phyloP scores from a whole-genome alignment of 805 yeast genomes.

The Saccharomycopsis fodiens region DNA sequence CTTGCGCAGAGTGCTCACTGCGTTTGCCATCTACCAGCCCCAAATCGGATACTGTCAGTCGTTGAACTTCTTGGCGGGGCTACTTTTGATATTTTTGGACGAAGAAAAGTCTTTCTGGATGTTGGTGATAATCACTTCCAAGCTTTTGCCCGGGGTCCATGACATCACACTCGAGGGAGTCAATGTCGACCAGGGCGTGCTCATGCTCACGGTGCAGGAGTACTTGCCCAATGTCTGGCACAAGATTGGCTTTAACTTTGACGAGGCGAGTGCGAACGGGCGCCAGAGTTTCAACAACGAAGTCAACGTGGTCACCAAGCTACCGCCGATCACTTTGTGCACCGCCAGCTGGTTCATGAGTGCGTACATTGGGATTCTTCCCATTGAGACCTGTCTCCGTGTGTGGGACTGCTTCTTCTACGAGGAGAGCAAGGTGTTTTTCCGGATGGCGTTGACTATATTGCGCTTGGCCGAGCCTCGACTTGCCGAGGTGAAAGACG shows the following conservation, averaged over 20 bases:
- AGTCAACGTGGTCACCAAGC: conserved; percentile 51
- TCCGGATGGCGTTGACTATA: conserved; percentile 74
- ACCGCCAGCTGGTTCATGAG: conserved; percentile 99
- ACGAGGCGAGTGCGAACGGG: background rate
- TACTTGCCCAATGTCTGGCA: conserved; percentile 79
- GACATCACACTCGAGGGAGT: conserved; percentile 89
- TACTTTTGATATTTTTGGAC: conserved; percentile 72
- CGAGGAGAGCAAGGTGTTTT: conserved; percentile 83
- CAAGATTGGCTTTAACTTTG: conserved; percentile 28
- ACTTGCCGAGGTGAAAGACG: conserved; percentile 38
- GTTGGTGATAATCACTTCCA: conserved; percentile 82
- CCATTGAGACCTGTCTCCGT: conserved; percentile 79
- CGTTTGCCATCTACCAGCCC: conserved; percentile 82
- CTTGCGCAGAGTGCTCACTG: conserved; percentile 70
- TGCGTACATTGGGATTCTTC: conserved; percentile 83
- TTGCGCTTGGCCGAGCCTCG: conserved; percentile 69
- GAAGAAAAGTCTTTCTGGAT: conserved; percentile 95
- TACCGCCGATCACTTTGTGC: conserved; percentile 88
- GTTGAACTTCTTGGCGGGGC: conserved; percentile 84
- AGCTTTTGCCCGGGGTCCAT: conserved; percentile 85
- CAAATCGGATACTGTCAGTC: conserved; percentile 95
- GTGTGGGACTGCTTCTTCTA: conserved; percentile 94
- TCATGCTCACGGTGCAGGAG: conserved; percentile 80
- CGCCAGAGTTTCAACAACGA: conserved; percentile 22
- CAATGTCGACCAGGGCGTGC: conserved; percentile 88